Conservation (phyloP, 257 asterid species). For the Penstemon newberryi region DNA sequence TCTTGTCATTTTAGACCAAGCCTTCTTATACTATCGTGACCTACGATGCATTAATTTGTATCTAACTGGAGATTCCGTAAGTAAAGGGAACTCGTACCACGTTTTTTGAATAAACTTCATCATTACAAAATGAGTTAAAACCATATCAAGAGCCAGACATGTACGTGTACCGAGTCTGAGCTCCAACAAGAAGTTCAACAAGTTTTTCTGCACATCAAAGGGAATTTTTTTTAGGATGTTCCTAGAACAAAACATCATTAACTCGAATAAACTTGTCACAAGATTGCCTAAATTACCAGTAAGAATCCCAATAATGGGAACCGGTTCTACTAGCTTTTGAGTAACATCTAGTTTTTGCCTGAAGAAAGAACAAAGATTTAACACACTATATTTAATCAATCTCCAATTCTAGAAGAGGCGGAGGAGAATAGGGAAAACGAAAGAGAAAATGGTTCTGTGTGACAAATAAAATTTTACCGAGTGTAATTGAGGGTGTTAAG, state of each 20-base stretch:
- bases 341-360: slow-evolving; percentile 77
- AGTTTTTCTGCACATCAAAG: slow-evolving; percentile 68
- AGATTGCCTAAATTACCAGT: slow-evolving; percentile 44
- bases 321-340: slow-evolving; percentile 66
- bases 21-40: too few species aligned
- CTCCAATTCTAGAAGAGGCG: background rate
- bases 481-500: too few species aligned
- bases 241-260: too few species aligned
- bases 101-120: slow-evolving; percentile 10
- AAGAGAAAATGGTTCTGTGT: background rate
- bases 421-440: background rate
- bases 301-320: slow-evolving; percentile 80
- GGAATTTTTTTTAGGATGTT: background rate
- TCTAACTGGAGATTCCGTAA: background rate
- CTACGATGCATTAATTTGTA: too few species aligned
- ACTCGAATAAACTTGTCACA: too few species aligned
- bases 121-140: background rate
- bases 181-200: slow-evolving; percentile 82
- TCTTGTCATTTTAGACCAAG: too few species aligned
- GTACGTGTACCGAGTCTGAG: slow-evolving; percentile 95
- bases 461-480: slow-evolving; percentile 45
- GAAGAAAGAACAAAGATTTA: slow-evolving; percentile 34
- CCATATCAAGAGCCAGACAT: slow-evolving; percentile 89
- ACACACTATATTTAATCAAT: slow-evolving; percentile 4
- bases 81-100: background rate